Evolutionary conservation across 2,329 filamentous ascomycete species (phyloP).

Genomic region (Fusarium redolens): DNA sequence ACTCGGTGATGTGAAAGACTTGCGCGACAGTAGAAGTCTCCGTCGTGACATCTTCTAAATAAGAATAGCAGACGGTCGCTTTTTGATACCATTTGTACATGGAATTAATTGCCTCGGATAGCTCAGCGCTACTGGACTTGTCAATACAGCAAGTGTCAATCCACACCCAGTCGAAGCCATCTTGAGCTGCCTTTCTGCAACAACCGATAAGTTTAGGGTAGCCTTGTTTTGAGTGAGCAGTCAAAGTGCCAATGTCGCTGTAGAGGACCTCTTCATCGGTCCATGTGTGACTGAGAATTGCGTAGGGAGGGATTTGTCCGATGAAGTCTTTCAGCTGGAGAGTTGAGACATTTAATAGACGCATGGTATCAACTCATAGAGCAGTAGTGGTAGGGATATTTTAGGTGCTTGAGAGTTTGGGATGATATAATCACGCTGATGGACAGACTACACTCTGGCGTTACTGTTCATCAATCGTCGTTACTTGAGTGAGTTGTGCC

Average conservation of each 20-base stretch:
- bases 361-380: too few relatives aligned
- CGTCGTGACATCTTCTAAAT: conserved; percentile 14
- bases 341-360: too few relatives aligned
- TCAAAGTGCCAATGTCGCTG: neutral
- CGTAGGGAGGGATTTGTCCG: too few relatives aligned
- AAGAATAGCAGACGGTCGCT: conserved; percentile 15
- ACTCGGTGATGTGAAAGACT: conserved; percentile 1
- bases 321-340: too few relatives aligned
- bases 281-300: conserved; percentile 1
- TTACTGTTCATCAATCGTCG: too few relatives aligned
- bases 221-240: neutral
- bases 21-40: neutral
- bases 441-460: too few relatives aligned
- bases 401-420: too few relatives aligned
- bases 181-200: conserved; percentile 6
- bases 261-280: conserved; percentile 4
- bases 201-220: conserved; percentile 5
- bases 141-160: conserved; percentile 27
- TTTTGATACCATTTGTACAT: conserved; percentile 17
- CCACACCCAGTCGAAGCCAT: conserved; percentile 16
- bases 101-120: conserved; percentile 14
- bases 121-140: conserved; percentile 23
- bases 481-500: neutral
- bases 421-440: too few relatives aligned
- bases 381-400: too few relatives aligned